Base-by-base conservation (phyloP, 2,329 filamentous ascomycete species). In the Paraphoma sp. region DNA sequence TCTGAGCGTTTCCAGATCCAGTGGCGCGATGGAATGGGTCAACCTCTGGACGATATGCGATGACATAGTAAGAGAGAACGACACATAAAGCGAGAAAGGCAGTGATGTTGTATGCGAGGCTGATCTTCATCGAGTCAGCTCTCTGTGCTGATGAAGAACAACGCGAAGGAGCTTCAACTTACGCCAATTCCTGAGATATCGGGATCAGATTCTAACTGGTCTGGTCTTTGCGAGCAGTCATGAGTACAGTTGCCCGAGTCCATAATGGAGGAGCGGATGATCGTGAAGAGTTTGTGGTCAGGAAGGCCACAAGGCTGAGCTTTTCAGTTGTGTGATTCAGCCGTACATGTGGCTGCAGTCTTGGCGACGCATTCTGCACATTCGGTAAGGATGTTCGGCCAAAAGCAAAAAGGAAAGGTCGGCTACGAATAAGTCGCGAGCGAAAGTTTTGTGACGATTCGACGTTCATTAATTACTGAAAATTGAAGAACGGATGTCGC, bases 11-110 rank as follows among this genome's bases (percentile, higher is more conserved):
- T 42, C 40, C 3, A 3, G n/a, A 8, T 42, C 16, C 40, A n/a
- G 14, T 9, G 16, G 40, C 40, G 8, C 16, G 10, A n/a, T 46
- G 10, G 38, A 44, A 51, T 23, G 48, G 48, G 23, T 43, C 42
- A 16, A 46, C 2, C 8, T 46, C 30, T 4, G 43, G 43, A 18
- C 31, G 30, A 28, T 52, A 52, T 36, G 42, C 49, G 29, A 45
- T 33, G 6, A 38, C 16, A 16, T 52, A 52, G 33, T 45, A 52
- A 5, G 23, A 11, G 17, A 46, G 17, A 11, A 52, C 42, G 17
- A 52, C n/a, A 29, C 29, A 52, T 29, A 46, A 17, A 12, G 50
- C 42, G 3, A 52, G 33, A 16, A 30, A 16, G n/a, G 50, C 50
- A 28, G 42, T 46, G 18, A 42, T 40, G n/a, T n/a, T 46, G 33